These are phyloP conservation scores for Pythium utonaiense DNA, from an alignment of 352 stramenopile species.

Conservation along the genomic window DNA sequence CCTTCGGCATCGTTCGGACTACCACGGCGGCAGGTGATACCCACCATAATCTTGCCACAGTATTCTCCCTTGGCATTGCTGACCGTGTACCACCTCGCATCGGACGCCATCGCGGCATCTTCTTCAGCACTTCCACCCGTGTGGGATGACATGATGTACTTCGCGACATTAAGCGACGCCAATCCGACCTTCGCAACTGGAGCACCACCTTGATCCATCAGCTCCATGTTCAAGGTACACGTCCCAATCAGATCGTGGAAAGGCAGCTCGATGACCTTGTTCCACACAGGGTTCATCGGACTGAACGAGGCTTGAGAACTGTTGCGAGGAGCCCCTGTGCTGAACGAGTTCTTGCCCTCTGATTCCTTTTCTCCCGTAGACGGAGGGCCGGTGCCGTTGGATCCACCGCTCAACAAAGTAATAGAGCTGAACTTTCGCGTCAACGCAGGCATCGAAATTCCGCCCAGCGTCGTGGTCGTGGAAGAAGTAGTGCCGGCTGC, in stretches of 20 bases:
- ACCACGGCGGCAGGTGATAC: constrained; percentile 60
- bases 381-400: constrained; percentile 4
- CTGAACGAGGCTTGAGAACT: constrained; percentile 49
- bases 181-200: constrained; percentile 51
- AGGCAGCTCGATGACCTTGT: constrained; percentile 69
- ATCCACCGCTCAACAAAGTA: constrained; percentile 44
- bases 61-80: constrained; percentile 85
- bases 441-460: constrained; percentile 68
- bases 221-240: constrained; percentile 69
- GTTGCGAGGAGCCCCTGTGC: constrained; percentile 59
- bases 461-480: constrained; percentile 35
- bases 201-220: constrained; percentile 51
- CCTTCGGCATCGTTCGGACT: constrained; percentile 23
- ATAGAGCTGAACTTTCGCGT: constrained; percentile 70
- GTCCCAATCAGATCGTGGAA: constrained; percentile 77
- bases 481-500: constrained; percentile 15
- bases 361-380: constrained; percentile 14
- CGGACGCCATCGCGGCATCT: constrained; percentile 63
- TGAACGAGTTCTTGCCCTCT: constrained; percentile 37
- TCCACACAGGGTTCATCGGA: constrained; percentile 79
- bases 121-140: constrained; percentile 41
- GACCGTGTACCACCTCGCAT: constrained; percentile 82
- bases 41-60: constrained; percentile 79
- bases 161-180: constrained; percentile 74
- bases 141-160: constrained; percentile 74